Percentiles rank a stretch among this genome's conserved stretches.
These are phyloP conservation scores for Erysiphe neolycopersici DNA, from an alignment of 2,329 filamentous ascomycete genomes.

Conservation along the genomic window DNA sequence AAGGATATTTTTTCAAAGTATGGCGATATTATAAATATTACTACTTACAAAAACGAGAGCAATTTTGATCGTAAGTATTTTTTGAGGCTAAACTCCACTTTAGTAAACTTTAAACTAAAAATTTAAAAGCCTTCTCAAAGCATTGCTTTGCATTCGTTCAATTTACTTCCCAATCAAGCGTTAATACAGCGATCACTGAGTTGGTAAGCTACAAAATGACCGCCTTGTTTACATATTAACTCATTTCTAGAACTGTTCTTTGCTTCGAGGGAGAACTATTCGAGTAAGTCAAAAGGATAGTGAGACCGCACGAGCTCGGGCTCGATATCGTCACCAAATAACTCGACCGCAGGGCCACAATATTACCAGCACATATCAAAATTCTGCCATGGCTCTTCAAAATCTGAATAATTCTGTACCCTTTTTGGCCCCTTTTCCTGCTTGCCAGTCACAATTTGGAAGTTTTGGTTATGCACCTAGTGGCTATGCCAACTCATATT, in stretches of 20 bases:
- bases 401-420: conserved; percentile 2
- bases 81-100: background rate
- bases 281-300: conserved; percentile 12
- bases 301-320: conserved; percentile 3
- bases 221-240: conserved; percentile 1
- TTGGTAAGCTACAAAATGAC: conserved; percentile 6
- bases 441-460: conserved; percentile 2
- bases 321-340: conserved; percentile 1
- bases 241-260: conserved; percentile 6
- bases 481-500: conserved; percentile 4
- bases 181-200: conserved; percentile 5
- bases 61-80: conserved; percentile 9
- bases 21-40: conserved; percentile 16
- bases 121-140: conserved; percentile 8
- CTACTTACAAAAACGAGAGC: conserved; percentile 12
- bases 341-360: background rate
- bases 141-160: conserved; percentile 15
- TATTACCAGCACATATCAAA: background rate
- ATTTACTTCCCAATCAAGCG: conserved; percentile 7
- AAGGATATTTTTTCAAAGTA: conserved; percentile 15
- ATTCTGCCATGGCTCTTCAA: background rate
- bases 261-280: conserved; percentile 7
- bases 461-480: conserved; percentile 3
- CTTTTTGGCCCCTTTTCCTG: conserved; percentile 4
- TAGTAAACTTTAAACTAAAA: conserved; percentile 2